These are phyloP conservation scores for Pseudogymnoascus sp. DNA, from an alignment of 2,329 filamentous ascomycete genomes.

Conservation along the genomic window DNA sequence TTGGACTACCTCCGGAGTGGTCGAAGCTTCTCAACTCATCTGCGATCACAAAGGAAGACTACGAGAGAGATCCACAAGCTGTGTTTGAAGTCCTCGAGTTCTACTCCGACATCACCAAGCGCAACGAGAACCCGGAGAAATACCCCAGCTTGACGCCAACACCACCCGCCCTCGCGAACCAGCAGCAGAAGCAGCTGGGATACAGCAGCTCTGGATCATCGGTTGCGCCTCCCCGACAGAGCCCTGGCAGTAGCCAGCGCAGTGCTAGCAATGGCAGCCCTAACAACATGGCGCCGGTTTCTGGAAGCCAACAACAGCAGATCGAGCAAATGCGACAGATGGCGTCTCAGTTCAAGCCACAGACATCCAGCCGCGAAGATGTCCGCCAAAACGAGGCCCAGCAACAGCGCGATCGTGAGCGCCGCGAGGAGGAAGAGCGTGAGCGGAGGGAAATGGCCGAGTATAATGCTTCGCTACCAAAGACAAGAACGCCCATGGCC, in stretches of 20 bases:
- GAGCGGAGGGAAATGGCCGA: slow-evolving; percentile 70
- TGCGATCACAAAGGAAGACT: slow-evolving; percentile 96
- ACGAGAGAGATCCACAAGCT: slow-evolving; percentile 89
- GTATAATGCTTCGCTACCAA: slow-evolving; percentile 83
- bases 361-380: slow-evolving; percentile 41
- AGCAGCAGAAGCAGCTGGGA: slow-evolving; percentile 55
- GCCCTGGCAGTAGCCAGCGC: slow-evolving; percentile 40
- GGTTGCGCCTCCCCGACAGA: slow-evolving; percentile 62
- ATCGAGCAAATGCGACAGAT: slow-evolving; percentile 51
- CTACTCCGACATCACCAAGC: slow-evolving; percentile 75
- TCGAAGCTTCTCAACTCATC: slow-evolving; percentile 93
- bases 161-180: slow-evolving; percentile 44
- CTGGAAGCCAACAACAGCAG: slow-evolving; percentile 40
- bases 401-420: slow-evolving; percentile 44
- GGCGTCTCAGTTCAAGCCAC: slow-evolving; percentile 45
- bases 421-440: slow-evolving; percentile 53
- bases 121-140: slow-evolving; percentile 60
- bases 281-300: slow-evolving; percentile 36
- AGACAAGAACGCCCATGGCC: slow-evolving; percentile 69
- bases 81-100: slow-evolving; percentile 77
- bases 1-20: slow-evolving; percentile 92
- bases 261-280: slow-evolving; percentile 31
- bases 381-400: slow-evolving; percentile 57
- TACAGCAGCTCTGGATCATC: slow-evolving; percentile 45
- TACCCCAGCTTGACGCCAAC: slow-evolving; percentile 63